phyloP scores from a whole-genome alignment of 495 filamentous ascomycete species.

The Hypoxylon fuscum region DNA sequence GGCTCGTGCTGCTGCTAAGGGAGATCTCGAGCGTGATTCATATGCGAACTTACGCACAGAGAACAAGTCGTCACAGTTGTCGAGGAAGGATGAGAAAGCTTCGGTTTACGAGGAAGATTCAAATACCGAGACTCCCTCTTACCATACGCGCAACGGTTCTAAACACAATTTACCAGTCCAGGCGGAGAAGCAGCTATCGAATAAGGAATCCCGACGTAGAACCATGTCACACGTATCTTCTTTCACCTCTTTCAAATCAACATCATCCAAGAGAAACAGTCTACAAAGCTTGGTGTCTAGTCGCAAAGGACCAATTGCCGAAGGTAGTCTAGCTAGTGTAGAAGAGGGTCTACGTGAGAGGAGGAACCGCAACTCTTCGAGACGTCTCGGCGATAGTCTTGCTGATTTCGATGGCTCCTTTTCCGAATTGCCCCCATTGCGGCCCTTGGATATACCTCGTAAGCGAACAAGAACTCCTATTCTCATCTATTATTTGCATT shows the following conservation, averaged over 20 bases:
- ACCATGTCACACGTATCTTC: conserved; percentile 25
- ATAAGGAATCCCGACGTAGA: conserved; percentile 22
- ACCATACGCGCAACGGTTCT: conserved; percentile 11
- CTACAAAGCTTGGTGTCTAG: conserved; percentile 37
- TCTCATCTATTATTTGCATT: neutral
- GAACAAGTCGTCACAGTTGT: neutral
- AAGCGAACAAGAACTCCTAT: conserved; percentile 18
- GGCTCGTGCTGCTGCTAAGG: conserved; percentile 17
- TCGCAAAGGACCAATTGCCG: conserved; percentile 10
- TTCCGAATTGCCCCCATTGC: conserved; percentile 24
- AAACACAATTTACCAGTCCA: conserved; percentile 16
- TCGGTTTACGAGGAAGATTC: conserved; percentile 1
- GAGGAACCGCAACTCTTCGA: conserved; percentile 18
- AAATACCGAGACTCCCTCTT: conserved; percentile 11
- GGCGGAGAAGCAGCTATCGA: conserved; percentile 4
- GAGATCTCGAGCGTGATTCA: conserved; percentile 2
- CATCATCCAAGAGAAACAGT: conserved; percentile 42
- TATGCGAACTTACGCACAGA: neutral
- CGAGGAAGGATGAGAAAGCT: neutral
- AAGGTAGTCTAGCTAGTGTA: conserved; percentile 12
- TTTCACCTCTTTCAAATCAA: conserved; percentile 11
- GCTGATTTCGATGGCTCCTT: conserved; percentile 28
- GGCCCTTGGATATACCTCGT: conserved; percentile 24
- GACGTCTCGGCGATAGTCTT: conserved; percentile 16
- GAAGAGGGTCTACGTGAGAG: conserved; percentile 17